Conservation (phyloP, 2,329 filamentous ascomycete genomes). For the Thielaviopsis euricoi region DNA sequence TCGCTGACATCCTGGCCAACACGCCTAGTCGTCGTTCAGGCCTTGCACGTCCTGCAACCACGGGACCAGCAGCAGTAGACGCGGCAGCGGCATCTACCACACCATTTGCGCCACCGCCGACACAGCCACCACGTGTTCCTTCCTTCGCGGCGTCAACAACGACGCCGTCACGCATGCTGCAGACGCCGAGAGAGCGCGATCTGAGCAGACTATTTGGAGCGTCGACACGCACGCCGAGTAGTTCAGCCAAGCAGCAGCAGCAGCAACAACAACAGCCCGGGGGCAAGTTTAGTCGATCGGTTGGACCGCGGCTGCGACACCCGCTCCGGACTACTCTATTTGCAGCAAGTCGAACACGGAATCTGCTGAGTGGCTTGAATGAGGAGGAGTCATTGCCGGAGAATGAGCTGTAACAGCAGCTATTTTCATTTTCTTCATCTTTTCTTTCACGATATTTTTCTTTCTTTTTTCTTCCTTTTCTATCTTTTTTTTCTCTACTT, state of each 20-base stretch:
- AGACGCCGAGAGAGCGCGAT: background rate
- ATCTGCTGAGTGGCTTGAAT: background rate
- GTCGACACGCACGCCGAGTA: background rate
- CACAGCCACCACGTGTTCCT: background rate
- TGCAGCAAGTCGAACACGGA: background rate
- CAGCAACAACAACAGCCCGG: background rate
- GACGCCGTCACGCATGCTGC: background rate
- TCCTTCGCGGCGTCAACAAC: background rate
- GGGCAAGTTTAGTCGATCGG: background rate
- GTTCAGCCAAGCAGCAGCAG: background rate
- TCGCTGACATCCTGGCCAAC: conserved; percentile 16
- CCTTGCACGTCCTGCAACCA: conserved; percentile 22
- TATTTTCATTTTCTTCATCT: background rate
- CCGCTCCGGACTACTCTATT: background rate
- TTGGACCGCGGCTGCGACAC: background rate
- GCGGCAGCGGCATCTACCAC: background rate
- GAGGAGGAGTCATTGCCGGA: background rate
- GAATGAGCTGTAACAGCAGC: background rate
- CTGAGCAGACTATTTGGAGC: background rate
- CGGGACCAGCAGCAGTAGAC: conserved; percentile 22
- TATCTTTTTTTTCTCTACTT: background rate
- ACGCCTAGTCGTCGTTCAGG: conserved; percentile 33
- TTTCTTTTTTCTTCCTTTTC: background rate
- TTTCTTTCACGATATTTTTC: background rate
- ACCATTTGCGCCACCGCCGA: background rate